Evolutionary conservation across 1,139 yeast species (phyloP).

Genomic region (Yamadazyma aaseri): DNA sequence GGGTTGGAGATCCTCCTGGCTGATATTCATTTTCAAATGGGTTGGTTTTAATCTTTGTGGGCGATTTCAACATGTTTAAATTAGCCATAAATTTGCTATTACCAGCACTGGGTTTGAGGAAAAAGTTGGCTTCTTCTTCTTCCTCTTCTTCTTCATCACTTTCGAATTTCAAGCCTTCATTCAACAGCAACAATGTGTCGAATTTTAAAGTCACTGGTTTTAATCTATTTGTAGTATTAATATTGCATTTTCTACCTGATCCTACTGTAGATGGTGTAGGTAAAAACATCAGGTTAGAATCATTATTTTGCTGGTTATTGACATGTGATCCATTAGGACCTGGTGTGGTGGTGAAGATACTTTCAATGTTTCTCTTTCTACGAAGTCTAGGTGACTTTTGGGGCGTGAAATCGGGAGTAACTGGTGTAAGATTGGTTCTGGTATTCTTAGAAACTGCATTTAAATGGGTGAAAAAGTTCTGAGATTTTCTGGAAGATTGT

Average conservation of each 20-base stretch:
- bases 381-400: conserved; percentile 26
- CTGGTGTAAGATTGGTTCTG: conserved; percentile 17
- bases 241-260: conserved; percentile 27
- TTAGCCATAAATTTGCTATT: conserved; percentile 8
- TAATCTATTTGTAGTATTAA: conserved; percentile 4
- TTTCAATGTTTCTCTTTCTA: conserved; percentile 17
- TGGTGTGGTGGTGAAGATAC: conserved; percentile 12
- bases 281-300: conserved; percentile 26
- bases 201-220: conserved; percentile 16
- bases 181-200: conserved; percentile 21
- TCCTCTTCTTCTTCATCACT: conserved; percentile 23
- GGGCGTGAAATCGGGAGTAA: conserved; percentile 39
- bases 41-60: conserved; percentile 8
- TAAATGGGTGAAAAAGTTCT: conserved; percentile 6
- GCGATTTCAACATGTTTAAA: conserved; percentile 12
- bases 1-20: conserved; percentile 8
- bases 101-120: conserved; percentile 8
- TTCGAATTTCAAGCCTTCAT: conserved; percentile 18
- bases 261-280: conserved; percentile 47
- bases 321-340: conserved; percentile 1
- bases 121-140: conserved; percentile 14
- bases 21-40: conserved; percentile 6
- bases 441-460: conserved; percentile 4
- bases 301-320: conserved; percentile 1
- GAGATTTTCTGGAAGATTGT: conserved; percentile 12